phyloP scores from a whole-genome alignment of 1,284 basidiomycete species.

The Ustilago lituana region DNA sequence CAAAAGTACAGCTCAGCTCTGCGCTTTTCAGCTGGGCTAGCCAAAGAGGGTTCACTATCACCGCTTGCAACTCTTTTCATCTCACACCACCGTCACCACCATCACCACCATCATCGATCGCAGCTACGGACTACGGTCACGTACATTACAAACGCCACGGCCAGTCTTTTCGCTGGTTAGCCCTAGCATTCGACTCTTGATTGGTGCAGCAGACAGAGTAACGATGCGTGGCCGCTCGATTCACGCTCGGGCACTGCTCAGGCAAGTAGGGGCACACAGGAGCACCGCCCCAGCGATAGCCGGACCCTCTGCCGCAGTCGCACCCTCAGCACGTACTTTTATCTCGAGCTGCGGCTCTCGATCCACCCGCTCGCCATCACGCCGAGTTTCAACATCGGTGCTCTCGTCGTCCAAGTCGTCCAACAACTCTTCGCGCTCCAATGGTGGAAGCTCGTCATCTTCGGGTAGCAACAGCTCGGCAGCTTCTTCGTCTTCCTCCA shows the following conservation, averaged over 20 bases:
- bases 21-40: conserved; percentile 6
- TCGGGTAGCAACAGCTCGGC: conserved; percentile 27
- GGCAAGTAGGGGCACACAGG: conserved; percentile 24
- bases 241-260: conserved; percentile 39
- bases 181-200: background rate
- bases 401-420: conserved; percentile 42
- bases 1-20: background rate
- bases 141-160: background rate
- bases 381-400: conserved; percentile 29
- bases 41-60: background rate
- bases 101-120: background rate
- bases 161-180: background rate
- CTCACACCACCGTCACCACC: background rate
- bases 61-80: background rate
- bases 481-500: conserved; percentile 32
- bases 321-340: conserved; percentile 19
- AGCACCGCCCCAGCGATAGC: conserved; percentile 25
- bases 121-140: no score
- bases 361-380: conserved; percentile 25
- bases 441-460: conserved; percentile 26
- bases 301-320: conserved; percentile 8
- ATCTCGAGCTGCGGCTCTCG: conserved; percentile 37
- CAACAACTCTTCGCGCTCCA: conserved; percentile 22
- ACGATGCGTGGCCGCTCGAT: conserved; percentile 49
- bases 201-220: conserved; percentile 16